A percentile compares a stretch with the other conserved stretches of the same genome.
Evolutionary conservation across 148 eudicot genomes (phyloP).

Genomic region (Hydrangea macrophylla): DNA sequence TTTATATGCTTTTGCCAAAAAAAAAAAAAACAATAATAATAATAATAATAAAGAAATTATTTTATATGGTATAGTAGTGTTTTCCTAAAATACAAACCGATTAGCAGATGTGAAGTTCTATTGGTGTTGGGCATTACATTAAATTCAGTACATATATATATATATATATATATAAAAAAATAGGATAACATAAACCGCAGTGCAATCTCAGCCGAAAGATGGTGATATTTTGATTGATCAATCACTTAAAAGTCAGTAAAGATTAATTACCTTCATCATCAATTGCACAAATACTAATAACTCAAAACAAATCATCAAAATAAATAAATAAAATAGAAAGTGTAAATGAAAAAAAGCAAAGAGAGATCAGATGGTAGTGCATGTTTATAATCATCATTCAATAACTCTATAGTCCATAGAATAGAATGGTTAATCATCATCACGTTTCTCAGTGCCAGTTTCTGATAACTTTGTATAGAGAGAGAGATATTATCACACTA

Average conservation of each 20-base stretch:
- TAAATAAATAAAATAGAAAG: background rate
- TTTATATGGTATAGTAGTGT: too few relatives aligned
- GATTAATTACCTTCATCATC: background rate
- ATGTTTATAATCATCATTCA: slow-evolving; percentile 17
- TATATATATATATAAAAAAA: too few relatives aligned
- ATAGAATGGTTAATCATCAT: slow-evolving; percentile 22
- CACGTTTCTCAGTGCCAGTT: slow-evolving; percentile 1
- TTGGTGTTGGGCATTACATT: too few relatives aligned
- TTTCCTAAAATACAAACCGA: too few relatives aligned
- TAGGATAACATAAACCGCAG: too few relatives aligned
- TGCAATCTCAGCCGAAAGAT: slow-evolving; percentile 33
- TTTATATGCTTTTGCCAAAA: too few relatives aligned
- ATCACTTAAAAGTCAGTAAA: slow-evolving; percentile 14
- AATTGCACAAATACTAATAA: background rate
- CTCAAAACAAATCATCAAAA: background rate
- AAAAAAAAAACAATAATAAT: too few relatives aligned
- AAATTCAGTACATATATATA: too few relatives aligned
- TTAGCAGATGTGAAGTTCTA: too few relatives aligned
- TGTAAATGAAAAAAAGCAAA: background rate
- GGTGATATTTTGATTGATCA: slow-evolving; percentile 18
- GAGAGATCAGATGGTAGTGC: slow-evolving; percentile 34
- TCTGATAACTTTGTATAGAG: background rate
- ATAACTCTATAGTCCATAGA: slow-evolving; percentile 10
- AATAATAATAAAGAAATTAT: too few relatives aligned
- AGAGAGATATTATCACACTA: background rate